Conservation (phyloP, 495 filamentous ascomycete genomes). For the Xylaria flabelliformis region DNA sequence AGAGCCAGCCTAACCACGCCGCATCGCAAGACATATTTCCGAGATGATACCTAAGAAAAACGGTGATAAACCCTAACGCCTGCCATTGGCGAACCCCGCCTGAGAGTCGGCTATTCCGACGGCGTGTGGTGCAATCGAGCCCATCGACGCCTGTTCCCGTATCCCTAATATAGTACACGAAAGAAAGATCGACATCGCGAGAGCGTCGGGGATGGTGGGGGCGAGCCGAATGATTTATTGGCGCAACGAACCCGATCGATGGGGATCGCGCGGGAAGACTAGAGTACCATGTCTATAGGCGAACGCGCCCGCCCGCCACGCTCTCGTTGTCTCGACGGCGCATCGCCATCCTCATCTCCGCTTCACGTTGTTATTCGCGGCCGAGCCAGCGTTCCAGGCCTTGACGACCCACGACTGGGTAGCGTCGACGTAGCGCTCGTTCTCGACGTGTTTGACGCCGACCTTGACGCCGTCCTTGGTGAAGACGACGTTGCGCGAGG, state of each 20-base stretch:
- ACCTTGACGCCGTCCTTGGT: constrained; percentile 87
- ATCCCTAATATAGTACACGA: constrained; percentile 17
- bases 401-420: constrained; percentile 85
- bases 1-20: not conserved
- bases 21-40: not conserved
- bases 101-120: not conserved
- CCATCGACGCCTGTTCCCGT: not conserved
- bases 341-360: constrained; percentile 32
- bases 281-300: not conserved
- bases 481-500: constrained; percentile 79
- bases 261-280: not conserved
- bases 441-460: constrained; percentile 73
- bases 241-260: not conserved
- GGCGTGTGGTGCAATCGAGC: not conserved
- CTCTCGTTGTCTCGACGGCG: not conserved
- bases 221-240: not conserved
- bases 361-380: constrained; percentile 37
- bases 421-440: constrained; percentile 80
- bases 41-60: constrained; percentile 6
- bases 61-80: not conserved
- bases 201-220: not conserved
- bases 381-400: constrained; percentile 71
- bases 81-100: not conserved
- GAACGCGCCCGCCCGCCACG: not conserved
- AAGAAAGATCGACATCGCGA: constrained; percentile 4